Conservation (phyloP, 768 basidiomycete genomes). For the Xerocomus brunneocitrinus region DNA sequence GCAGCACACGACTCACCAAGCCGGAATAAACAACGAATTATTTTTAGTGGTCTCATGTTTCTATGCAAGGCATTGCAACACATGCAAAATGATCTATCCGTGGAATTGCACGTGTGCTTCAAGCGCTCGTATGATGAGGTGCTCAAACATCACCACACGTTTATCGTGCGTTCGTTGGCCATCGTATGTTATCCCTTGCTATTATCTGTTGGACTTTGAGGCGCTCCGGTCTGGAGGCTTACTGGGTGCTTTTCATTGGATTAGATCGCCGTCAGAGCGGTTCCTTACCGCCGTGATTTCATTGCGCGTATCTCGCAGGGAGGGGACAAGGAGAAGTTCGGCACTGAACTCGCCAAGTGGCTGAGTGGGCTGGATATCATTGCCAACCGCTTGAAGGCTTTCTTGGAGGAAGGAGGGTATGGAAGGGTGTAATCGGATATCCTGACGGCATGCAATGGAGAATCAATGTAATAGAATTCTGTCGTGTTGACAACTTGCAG, state of each 20-base stretch:
- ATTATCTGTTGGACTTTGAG: neutral
- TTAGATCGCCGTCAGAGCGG: conserved; percentile 64
- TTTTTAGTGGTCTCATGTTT: conserved; percentile 58
- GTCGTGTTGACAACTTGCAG: conserved; percentile 5
- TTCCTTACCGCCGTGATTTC: conserved; percentile 59
- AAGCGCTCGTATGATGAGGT: conserved; percentile 66
- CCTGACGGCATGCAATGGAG: conserved; percentile 9
- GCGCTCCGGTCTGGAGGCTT: neutral
- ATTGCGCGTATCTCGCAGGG: conserved; percentile 60
- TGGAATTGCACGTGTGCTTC: conserved; percentile 66
- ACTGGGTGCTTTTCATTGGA: conserved; percentile 27
- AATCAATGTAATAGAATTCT: conserved; percentile 22
- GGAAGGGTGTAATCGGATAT: conserved; percentile 43
- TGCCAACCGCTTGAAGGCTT: conserved; percentile 45
- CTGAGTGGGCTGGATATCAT: conserved; percentile 55
- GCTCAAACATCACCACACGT: conserved; percentile 61
- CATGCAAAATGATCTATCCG: conserved; percentile 49
- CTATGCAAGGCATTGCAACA: conserved; percentile 64
- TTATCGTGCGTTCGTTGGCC: conserved; percentile 54
- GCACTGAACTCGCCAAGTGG: conserved; percentile 57
- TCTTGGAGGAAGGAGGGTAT: conserved; percentile 56
- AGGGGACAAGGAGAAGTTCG: conserved; percentile 55
- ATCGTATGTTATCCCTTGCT: conserved; percentile 21
- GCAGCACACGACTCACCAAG: neutral
- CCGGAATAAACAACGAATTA: neutral